Percentiles rank a stretch among this genome's conserved stretches.
phyloP scores from a whole-genome alignment of 805 yeast genomes.

The Teunomyces atbi region DNA sequence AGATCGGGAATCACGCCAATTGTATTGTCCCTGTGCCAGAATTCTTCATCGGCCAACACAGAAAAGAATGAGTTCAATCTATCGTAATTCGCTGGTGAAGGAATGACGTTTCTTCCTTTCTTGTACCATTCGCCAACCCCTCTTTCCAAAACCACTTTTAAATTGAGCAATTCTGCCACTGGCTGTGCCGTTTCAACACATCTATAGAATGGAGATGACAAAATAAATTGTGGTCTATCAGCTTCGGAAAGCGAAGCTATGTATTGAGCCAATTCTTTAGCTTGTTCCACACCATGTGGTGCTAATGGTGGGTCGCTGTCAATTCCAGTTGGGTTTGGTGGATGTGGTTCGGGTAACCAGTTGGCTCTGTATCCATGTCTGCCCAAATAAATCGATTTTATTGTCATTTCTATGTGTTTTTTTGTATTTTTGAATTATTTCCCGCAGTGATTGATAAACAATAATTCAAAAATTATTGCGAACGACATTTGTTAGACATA shows the following conservation, averaged over 20 bases:
- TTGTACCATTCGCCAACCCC: slow-evolving; percentile 95
- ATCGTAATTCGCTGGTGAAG: slow-evolving; percentile 60
- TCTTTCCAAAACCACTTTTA: slow-evolving; percentile 66
- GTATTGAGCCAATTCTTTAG: slow-evolving; percentile 70
- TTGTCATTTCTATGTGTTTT: slow-evolving; percentile 22
- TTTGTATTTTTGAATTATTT: neutral
- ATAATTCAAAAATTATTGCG: neutral
- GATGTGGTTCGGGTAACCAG: slow-evolving; percentile 74
- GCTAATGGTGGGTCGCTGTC: slow-evolving; percentile 89
- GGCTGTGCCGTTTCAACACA: slow-evolving; percentile 84
- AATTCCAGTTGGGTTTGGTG: slow-evolving; percentile 82
- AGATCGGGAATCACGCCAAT: slow-evolving; percentile 59
- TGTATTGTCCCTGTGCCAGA: slow-evolving; percentile 48
- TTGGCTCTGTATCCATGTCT: slow-evolving; percentile 91
- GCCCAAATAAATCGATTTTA: slow-evolving; percentile 64
- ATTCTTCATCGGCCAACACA: slow-evolving; percentile 27
- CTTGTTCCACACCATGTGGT: slow-evolving; percentile 84
- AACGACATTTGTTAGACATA: neutral
- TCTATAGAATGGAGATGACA: slow-evolving; percentile 84
- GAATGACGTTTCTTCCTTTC: slow-evolving; percentile 64
- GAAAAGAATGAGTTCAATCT: slow-evolving; percentile 52
- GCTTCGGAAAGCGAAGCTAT: slow-evolving; percentile 39
- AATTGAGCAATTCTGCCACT: slow-evolving; percentile 53
- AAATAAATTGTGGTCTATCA: slow-evolving; percentile 67
- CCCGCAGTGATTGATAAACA: too few relatives aligned